Conservation (phyloP, 225 moss, liverwort and hornwort genomes). For the Ulota crispa region DNA sequence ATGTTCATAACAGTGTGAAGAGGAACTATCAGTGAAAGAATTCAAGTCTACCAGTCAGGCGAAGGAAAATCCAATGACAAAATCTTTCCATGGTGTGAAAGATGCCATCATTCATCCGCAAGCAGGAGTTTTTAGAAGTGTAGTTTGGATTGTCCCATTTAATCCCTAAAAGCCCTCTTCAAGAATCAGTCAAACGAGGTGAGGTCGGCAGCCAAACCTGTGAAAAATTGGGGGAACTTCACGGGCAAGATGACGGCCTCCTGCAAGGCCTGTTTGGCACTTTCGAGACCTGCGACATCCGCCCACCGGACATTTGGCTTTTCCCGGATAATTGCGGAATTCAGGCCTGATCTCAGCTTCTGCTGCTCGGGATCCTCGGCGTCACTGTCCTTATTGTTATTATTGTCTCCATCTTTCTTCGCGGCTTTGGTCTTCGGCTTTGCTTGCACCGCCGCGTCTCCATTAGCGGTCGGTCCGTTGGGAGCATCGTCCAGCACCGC, state of each 20-base stretch:
- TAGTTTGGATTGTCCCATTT: background rate
- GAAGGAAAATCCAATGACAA: background rate
- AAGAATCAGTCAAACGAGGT: background rate
- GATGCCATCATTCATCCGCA: background rate
- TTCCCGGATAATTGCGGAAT: conserved; percentile 80
- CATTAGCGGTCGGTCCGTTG: conserved; percentile 67
- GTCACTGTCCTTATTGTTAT: conserved; percentile 59
- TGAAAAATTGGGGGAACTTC: conserved; percentile 98
- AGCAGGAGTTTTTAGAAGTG: background rate
- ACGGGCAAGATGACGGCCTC: conserved; percentile 95
- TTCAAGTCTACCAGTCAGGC: background rate
- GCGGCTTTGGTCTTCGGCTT: conserved; percentile 75
- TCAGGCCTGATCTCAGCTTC: conserved; percentile 77
- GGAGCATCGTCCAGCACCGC: conserved; percentile 88
- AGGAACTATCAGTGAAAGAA: background rate
- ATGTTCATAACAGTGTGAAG: background rate
- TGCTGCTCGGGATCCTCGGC: conserved; percentile 89
- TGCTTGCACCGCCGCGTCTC: conserved; percentile 78
- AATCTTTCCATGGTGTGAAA: background rate
- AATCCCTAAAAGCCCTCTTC: background rate
- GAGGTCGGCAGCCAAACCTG: conserved; percentile 37
- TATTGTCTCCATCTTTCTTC: conserved; percentile 66
- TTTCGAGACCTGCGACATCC: conserved; percentile 92
- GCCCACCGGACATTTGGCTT: conserved; percentile 90
- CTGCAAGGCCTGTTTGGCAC: conserved; percentile 95